Conservation (phyloP, 306 rosid species). For the Senna tora region DNA sequence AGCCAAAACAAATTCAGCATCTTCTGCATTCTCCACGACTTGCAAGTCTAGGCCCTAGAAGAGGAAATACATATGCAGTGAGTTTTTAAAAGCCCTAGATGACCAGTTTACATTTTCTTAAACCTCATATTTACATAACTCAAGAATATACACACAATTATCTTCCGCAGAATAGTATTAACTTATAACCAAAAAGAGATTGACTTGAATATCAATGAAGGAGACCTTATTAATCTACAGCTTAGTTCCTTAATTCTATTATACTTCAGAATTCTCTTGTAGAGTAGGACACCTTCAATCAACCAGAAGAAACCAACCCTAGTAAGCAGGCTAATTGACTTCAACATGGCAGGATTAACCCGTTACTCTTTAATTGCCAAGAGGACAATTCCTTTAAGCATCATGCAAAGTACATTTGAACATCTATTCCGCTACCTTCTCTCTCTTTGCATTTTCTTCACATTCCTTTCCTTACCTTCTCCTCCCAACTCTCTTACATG, state of each 20-base stretch:
- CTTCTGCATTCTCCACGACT: constrained; percentile 78
- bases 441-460: background rate
- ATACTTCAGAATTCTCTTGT: constrained; percentile 2
- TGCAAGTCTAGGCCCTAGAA: constrained; percentile 76
- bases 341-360: constrained; percentile 6
- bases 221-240: constrained; percentile 24
- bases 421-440: background rate
- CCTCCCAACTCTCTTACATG: background rate
- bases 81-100: constrained; percentile 27
- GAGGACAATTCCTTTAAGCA: background rate
- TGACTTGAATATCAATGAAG: constrained; percentile 20
- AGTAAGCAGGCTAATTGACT: constrained; percentile 23
- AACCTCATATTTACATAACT: background rate
- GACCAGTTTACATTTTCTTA: constrained; percentile 1
- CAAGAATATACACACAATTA: background rate
- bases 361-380: constrained; percentile 13
- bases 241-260: constrained; percentile 22
- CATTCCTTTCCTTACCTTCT: background rate
- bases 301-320: constrained; percentile 21
- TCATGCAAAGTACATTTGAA: constrained; percentile 13
- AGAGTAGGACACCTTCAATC: constrained; percentile 6
- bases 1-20: constrained; percentile 90
- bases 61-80: constrained; percentile 24
- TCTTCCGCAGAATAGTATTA: background rate
- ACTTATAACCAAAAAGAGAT: constrained; percentile 1